Percentiles rank a stretch among this genome's conserved stretches.
Evolutionary conservation across 306 rosid genomes (phyloP).

Genomic region (peach (Prunus persica)): Prunus_persica_NCBIv2 NC_034012.1:4397501-4398000

Average conservation of each 20-base stretch:
- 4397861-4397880: neutral
- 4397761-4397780: neutral
- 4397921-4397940: neutral
- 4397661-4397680: neutral
- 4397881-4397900: neutral
- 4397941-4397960: neutral
- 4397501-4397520: neutral
- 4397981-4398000: neutral
- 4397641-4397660: constrained; percentile 83
- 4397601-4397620: constrained; percentile 94
- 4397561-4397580: constrained; percentile 63
- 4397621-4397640: constrained; percentile 98
- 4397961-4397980: neutral
- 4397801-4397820: neutral
- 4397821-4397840: neutral
- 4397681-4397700: neutral
- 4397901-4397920: neutral
- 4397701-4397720: neutral
- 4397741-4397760: neutral
- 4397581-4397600: constrained; percentile 97
- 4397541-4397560: constrained; percentile 52
- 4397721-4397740: neutral
- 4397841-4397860: neutral
- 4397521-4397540: constrained; percentile 23
- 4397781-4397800: neutral